Evolutionary conservation across 2,329 filamentous ascomycete genomes (phyloP).

Genomic region (Hymenoscyphus salicellus): DNA sequence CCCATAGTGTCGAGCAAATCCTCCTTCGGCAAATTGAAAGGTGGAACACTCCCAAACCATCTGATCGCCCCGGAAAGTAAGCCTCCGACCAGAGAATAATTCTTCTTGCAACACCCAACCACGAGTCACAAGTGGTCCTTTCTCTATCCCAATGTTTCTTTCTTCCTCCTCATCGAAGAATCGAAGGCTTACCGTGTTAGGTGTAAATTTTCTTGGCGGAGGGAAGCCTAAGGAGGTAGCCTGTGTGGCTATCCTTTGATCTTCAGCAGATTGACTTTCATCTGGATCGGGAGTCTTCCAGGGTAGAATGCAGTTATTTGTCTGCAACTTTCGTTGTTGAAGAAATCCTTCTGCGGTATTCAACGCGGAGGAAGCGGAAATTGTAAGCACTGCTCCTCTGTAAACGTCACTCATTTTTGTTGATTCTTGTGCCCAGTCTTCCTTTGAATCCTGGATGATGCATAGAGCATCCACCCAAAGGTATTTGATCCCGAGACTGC

Average conservation of each 20-base stretch:
- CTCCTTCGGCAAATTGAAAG: neutral
- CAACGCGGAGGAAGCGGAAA: neutral
- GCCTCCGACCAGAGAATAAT: conserved; percentile 1
- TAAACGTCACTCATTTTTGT: conserved; percentile 5
- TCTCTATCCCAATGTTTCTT: neutral
- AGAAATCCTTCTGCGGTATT: neutral
- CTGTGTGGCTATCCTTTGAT: neutral
- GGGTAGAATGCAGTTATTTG: neutral
- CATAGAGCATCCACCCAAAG: conserved; percentile 9
- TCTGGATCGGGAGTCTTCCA: neutral
- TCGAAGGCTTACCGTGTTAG: neutral
- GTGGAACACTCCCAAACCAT: conserved; percentile 2
- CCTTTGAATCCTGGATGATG: conserved; percentile 1
- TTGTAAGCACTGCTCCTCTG: neutral
- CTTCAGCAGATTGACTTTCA: neutral
- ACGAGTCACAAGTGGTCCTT: neutral
- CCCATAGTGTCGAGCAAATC: neutral
- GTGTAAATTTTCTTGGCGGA: neutral
- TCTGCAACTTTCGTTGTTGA: neutral
- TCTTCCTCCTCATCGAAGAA: neutral
- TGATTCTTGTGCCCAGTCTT: neutral
- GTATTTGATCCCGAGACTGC: neutral
- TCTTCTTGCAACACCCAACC: conserved; percentile 11
- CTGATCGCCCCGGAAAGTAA: neutral
- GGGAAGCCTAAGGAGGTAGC: neutral